Conservation (phyloP, 2,329 filamentous ascomycete genomes). For the Lachnellula occidentalis region DNA sequence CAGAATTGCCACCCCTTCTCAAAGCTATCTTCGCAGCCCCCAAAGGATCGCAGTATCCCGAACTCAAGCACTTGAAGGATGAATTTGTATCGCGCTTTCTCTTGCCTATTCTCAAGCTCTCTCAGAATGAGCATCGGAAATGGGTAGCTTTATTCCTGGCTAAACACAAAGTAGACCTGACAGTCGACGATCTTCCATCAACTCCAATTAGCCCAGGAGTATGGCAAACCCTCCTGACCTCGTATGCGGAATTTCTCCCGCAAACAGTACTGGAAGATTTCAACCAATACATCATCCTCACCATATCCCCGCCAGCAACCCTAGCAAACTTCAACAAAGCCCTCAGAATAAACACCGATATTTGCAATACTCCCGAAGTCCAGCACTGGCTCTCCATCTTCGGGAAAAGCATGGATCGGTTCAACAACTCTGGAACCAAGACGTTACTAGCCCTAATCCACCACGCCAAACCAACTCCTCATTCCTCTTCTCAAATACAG, state of each 20-base stretch:
- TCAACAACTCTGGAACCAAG: conserved; percentile 1
- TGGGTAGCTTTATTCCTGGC: conserved; percentile 9
- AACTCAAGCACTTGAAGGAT: conserved; percentile 3
- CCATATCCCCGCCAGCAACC: conserved; percentile 4
- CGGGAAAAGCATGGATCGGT: conserved; percentile 1
- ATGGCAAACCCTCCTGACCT: conserved; percentile 6
- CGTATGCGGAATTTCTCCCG: conserved; percentile 7
- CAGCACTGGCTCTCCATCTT: conserved; percentile 11
- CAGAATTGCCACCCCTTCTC: conserved; percentile 7
- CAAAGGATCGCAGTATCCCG: neutral
- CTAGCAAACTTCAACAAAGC: conserved; percentile 10
- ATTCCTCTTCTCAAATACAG: neutral
- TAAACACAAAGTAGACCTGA: conserved; percentile 6
- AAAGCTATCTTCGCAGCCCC: conserved; percentile 5
- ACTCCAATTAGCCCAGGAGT: conserved; percentile 7
- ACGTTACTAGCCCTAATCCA: conserved; percentile 4
- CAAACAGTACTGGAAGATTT: conserved; percentile 7
- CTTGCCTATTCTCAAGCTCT: conserved; percentile 3
- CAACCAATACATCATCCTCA: conserved; percentile 11
- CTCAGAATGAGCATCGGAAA: conserved; percentile 7
- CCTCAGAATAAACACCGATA: conserved; percentile 7
- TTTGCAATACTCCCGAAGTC: conserved; percentile 8
- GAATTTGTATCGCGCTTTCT: conserved; percentile 7
- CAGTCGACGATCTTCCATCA: conserved; percentile 6
- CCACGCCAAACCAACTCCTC: neutral